Conservation (phyloP, 371 early-diverging fungal species). For the Rhizomucor miehei region DNA sequence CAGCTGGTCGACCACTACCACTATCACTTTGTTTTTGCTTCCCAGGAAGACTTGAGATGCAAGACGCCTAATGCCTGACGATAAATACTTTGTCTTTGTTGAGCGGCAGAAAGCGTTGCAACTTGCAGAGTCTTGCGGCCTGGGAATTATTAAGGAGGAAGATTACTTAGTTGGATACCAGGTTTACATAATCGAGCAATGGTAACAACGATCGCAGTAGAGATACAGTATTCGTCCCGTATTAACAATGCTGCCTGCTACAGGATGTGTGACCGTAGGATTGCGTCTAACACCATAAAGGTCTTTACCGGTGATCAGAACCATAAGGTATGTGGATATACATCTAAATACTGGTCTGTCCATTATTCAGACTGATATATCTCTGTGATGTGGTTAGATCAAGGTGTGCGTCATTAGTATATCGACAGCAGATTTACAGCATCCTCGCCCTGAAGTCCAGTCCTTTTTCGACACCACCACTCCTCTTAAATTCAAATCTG, state of each 20-base stretch:
- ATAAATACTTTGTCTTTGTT: slow-evolving; percentile 53
- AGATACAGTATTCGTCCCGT: neutral
- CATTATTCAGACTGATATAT: neutral
- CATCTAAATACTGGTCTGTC: neutral
- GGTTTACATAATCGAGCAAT: slow-evolving; percentile 70
- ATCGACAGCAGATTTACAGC: slow-evolving; percentile 46
- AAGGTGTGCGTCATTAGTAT: slow-evolving; percentile 56
- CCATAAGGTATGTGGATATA: slow-evolving; percentile 42
- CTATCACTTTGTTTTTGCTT: neutral
- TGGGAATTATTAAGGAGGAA: slow-evolving; percentile 46
- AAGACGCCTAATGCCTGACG: slow-evolving; percentile 28
- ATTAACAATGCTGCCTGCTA: neutral
- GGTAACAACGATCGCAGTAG: slow-evolving; percentile 15
- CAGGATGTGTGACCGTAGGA: slow-evolving; percentile 62
- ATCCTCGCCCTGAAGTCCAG: slow-evolving; percentile 49
- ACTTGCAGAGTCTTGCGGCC: slow-evolving; percentile 46
- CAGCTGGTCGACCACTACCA: too few relatives aligned
- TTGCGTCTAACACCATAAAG: slow-evolving; percentile 54
- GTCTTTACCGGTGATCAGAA: slow-evolving; percentile 64
- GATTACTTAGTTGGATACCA: slow-evolving; percentile 56
- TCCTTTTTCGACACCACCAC: slow-evolving; percentile 36
- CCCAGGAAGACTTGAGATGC: slow-evolving; percentile 1
- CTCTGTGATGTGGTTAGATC: slow-evolving; percentile 33
- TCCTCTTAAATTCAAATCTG: slow-evolving; percentile 50
- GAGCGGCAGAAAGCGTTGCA: slow-evolving; percentile 47